phyloP scores from a whole-genome alignment of 2,329 filamentous ascomycete genomes.

The Penicillium sp. region DNA sequence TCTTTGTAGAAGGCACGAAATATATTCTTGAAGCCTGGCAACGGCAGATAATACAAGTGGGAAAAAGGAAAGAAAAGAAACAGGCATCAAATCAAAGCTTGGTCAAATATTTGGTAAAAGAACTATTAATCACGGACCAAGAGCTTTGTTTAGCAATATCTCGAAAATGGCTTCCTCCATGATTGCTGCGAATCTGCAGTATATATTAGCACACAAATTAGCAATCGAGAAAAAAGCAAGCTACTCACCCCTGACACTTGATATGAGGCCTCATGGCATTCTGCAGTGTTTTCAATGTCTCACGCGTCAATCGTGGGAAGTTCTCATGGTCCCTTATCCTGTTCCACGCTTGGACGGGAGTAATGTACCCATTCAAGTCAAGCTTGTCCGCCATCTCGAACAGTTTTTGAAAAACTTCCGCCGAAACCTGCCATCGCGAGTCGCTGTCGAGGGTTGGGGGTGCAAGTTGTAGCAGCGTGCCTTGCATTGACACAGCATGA shows the following conservation, averaged over 20 bases:
- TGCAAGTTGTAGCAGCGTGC: constrained; percentile 5
- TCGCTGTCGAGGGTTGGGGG: constrained; percentile 1
- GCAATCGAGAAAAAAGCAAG: neutral
- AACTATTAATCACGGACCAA: neutral
- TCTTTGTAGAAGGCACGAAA: neutral
- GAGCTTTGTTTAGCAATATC: constrained; percentile 2
- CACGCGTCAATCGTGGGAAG: constrained; percentile 19
- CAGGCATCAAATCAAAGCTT: neutral
- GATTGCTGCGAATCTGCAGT: constrained; percentile 8
- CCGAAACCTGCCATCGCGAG: constrained; percentile 9
- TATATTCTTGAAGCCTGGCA: neutral
- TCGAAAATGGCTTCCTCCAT: constrained; percentile 13
- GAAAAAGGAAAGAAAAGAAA: neutral
- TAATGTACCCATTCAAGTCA: constrained; percentile 25
- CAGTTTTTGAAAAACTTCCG: constrained; percentile 8
- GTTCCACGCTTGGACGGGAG: constrained; percentile 38
- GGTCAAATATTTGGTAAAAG: neutral
- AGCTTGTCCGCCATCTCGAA: constrained; percentile 12
- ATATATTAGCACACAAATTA: neutral
- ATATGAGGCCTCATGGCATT: constrained; percentile 11
- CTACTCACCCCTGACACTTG: constrained; percentile 15
- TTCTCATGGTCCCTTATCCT: constrained; percentile 23
- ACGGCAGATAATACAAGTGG: neutral
- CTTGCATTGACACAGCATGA: constrained; percentile 11
- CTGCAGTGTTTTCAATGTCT: constrained; percentile 17